Percentiles rank a stretch among this genome's conserved stretches.
These are phyloP conservation scores for Penicillium sp. DNA, from an alignment of 2,329 filamentous ascomycete species.

Conservation along the genomic window DNA sequence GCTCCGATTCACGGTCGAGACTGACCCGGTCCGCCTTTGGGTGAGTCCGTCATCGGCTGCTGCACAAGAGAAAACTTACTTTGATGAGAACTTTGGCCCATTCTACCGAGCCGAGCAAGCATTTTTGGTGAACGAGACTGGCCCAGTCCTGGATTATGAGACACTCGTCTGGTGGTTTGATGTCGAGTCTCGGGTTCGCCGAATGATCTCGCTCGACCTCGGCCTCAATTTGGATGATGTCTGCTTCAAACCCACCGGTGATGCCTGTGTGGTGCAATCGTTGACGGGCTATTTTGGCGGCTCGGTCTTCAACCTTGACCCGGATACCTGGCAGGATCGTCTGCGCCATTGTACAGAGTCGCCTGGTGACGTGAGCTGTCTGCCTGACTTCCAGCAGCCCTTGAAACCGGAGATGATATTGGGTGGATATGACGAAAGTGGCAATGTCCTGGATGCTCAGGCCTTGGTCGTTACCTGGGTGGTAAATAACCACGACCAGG, in stretches of 20 bases:
- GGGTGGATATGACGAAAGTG: conserved; percentile 71
- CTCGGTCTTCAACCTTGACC: conserved; percentile 64
- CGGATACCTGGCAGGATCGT: conserved; percentile 71
- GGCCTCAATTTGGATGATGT: conserved; percentile 77
- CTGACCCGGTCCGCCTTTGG: conserved; percentile 89
- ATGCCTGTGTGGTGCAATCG: conserved; percentile 90
- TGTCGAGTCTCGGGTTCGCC: conserved; percentile 76
- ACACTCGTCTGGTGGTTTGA: conserved; percentile 93
- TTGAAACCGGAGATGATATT: conserved; percentile 84
- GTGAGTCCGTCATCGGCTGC: conserved; percentile 92
- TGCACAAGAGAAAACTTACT: conserved; percentile 90
- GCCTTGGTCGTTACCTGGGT: conserved; percentile 95
- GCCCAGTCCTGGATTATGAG: conserved; percentile 84
- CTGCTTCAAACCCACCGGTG: conserved; percentile 90
- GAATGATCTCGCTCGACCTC: conserved; percentile 70
- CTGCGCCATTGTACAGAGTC: conserved; percentile 75
- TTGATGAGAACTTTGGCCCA: conserved; percentile 89
- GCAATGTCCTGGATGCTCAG: conserved; percentile 70
- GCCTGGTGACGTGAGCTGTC: conserved; percentile 73
- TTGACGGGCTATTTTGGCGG: conserved; percentile 86
- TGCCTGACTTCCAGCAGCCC: conserved; percentile 87
- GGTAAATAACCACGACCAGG: conserved; percentile 81
- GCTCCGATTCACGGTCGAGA: conserved; percentile 87
- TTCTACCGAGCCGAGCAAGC: conserved; percentile 94
- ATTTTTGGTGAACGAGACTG: conserved; percentile 85